A percentile compares a stretch with the other conserved stretches of the same genome.
phyloP scores from a whole-genome alignment of 2,329 filamentous ascomycete genomes.

The Thielaviopsis musarum region DNA sequence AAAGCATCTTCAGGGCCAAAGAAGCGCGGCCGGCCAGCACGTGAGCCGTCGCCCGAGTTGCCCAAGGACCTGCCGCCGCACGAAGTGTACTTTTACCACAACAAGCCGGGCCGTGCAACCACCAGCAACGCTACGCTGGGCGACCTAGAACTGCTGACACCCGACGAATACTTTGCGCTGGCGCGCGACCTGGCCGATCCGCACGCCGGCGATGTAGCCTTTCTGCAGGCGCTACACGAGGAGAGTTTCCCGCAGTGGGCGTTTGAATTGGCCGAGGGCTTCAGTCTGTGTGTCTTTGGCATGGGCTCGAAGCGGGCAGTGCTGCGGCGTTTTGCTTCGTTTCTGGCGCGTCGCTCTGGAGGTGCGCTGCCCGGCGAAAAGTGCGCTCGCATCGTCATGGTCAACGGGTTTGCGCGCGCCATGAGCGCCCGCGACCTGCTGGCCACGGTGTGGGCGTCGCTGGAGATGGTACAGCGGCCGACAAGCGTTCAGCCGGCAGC shows the following conservation, averaged over 20 bases:
- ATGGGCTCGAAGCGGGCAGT: conserved; percentile 77
- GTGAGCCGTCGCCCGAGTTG: conserved; percentile 58
- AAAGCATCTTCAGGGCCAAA: conserved; percentile 13
- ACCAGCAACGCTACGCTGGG: conserved; percentile 77
- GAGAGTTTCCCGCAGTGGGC: conserved; percentile 81
- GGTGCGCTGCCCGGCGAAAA: conserved; percentile 16
- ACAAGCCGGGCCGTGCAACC: conserved; percentile 61
- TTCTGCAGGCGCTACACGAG: conserved; percentile 57
- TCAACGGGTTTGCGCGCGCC: conserved; percentile 67
- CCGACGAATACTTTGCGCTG: conserved; percentile 76
- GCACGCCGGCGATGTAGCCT: conserved; percentile 52
- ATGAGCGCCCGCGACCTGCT: conserved; percentile 54
- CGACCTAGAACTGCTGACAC: conserved; percentile 59
- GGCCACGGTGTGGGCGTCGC: conserved; percentile 46
- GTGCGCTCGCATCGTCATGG: conserved; percentile 49
- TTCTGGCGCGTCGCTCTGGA: conserved; percentile 34
- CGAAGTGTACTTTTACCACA: conserved; percentile 88
- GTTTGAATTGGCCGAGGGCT: conserved; percentile 75
- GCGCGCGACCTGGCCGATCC: conserved; percentile 29
- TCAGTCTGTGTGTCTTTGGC: conserved; percentile 81
- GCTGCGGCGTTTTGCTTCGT: conserved; percentile 56
- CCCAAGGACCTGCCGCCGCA: conserved; percentile 70
- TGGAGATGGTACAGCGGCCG: conserved; percentile 33
- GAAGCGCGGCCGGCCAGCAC: conserved; percentile 20
- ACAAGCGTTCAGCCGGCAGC: conserved; percentile 47